Percentiles rank a stretch among this genome's conserved stretches.
Evolutionary conservation across 257 asterid genomes (phyloP).

Genomic region (Jacaranda copaia): DNA sequence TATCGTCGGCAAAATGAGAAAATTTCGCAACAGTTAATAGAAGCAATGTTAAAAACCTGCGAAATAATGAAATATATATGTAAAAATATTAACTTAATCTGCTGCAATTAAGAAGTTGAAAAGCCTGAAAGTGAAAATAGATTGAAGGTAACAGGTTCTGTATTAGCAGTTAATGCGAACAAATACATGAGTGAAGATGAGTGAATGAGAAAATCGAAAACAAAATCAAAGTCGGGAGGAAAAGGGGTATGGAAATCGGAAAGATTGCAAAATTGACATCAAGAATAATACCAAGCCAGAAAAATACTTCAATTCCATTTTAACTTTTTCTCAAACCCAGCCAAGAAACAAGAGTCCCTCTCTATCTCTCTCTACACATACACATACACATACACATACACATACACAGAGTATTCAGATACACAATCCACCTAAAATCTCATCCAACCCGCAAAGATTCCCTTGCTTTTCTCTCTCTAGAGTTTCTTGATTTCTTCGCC

Average conservation of each 20-base stretch:
- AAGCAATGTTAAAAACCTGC: background rate
- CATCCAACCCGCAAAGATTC: constrained; percentile 34
- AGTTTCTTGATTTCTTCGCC: constrained; percentile 38
- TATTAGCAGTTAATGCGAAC: constrained; percentile 9
- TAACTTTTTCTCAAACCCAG: constrained; percentile 20
- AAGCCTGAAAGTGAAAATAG: background rate
- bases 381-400: background rate
- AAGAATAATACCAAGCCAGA: constrained; percentile 28
- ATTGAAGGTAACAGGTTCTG: background rate
- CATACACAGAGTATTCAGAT: background rate
- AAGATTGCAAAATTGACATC: constrained; percentile 32
- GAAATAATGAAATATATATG: constrained; percentile 3
- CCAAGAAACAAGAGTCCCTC: constrained; percentile 17
- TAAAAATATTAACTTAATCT: constrained; percentile 5
- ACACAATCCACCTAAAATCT: constrained; percentile 16
- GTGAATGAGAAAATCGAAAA: constrained; percentile 5
- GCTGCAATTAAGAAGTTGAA: background rate
- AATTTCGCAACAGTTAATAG: background rate
- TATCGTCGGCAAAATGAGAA: background rate
- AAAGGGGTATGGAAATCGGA: constrained; percentile 26
- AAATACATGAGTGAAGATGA: background rate
- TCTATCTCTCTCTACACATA: constrained; percentile 18
- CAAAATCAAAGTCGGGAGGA: background rate
- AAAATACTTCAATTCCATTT: constrained; percentile 25
- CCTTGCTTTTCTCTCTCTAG: constrained; percentile 36